These are phyloP conservation scores for Cytidiella melzeri DNA, from an alignment of 768 basidiomycete genomes.

Conservation along the genomic window DNA sequence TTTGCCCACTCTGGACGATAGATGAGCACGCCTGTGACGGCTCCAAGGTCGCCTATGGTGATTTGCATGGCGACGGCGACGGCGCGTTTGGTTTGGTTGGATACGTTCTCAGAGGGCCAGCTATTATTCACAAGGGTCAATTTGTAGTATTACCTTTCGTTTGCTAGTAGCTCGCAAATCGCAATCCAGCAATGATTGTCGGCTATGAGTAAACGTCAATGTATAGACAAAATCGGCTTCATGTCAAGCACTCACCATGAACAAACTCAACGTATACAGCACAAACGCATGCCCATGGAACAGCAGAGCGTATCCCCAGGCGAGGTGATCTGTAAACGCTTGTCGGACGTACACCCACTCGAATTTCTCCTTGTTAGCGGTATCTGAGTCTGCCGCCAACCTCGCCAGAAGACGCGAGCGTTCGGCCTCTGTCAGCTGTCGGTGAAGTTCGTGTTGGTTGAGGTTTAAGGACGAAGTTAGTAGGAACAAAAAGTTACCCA, in stretches of 20 bases:
- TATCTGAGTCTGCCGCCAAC: constrained; percentile 48
- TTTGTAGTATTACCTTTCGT: not conserved
- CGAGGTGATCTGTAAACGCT: constrained; percentile 50
- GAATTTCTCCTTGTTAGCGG: constrained; percentile 46
- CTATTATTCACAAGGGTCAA: not conserved
- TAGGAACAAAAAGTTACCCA: not conserved
- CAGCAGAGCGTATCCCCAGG: constrained; percentile 54
- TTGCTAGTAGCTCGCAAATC: not conserved
- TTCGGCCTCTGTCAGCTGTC: constrained; percentile 47
- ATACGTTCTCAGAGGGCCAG: constrained; percentile 66
- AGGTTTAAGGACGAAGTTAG: not conserved
- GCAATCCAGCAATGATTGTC: not conserved
- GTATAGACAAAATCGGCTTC: not conserved
- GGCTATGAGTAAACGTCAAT: not conserved
- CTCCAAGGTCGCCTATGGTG: constrained; percentile 54
- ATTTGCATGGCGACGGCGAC: constrained; percentile 60
- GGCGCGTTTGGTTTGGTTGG: constrained; percentile 60
- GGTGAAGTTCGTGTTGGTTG: constrained; percentile 39
- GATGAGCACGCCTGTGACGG: constrained; percentile 51
- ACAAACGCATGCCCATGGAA: constrained; percentile 61
- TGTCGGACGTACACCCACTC: constrained; percentile 52
- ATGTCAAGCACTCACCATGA: constrained; percentile 37
- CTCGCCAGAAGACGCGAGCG: constrained; percentile 42
- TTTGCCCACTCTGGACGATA: constrained; percentile 44
- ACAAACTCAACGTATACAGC: constrained; percentile 51